Percentiles rank a stretch among this genome's conserved stretches.
These are phyloP conservation scores for Aspergillus kassunensis DNA, from an alignment of 495 filamentous ascomycete genomes.

Conservation along the genomic window DNA sequence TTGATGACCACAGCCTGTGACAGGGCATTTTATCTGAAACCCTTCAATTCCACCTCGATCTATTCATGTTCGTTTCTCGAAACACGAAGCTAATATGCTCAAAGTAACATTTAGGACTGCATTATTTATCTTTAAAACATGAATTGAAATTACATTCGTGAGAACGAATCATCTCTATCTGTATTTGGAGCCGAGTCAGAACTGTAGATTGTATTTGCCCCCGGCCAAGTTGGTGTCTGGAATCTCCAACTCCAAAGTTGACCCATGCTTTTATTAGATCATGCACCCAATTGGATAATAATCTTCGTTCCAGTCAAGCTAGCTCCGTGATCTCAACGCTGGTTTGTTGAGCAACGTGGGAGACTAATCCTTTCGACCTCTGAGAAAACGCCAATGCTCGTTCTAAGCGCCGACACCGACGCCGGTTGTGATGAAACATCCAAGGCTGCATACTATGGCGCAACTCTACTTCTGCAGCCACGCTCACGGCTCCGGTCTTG, in stretches of 20 bases:
- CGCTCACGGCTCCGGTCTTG: conserved; percentile 7
- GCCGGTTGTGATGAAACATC: conserved; percentile 23
- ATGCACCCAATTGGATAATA: too few species aligned
- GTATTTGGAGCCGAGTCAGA: background rate
- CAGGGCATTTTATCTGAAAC: conserved; percentile 69
- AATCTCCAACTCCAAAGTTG: too few species aligned
- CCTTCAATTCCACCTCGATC: background rate
- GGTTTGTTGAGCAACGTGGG: conserved; percentile 15
- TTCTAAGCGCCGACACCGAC: conserved; percentile 17
- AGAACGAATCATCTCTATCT: background rate
- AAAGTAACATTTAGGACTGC: background rate
- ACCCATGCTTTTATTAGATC: too few species aligned
- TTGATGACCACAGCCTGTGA: conserved; percentile 93
- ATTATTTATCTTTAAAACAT: too few species aligned
- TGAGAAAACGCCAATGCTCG: conserved; percentile 11
- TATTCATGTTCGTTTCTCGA: background rate
- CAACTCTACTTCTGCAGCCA: conserved; percentile 4
- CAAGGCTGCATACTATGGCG: conserved; percentile 14
- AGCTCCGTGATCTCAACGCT: conserved; percentile 13
- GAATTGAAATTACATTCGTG: too few species aligned
- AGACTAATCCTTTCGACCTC: conserved; percentile 4
- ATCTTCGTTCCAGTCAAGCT: too few species aligned
- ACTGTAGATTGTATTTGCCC: too few species aligned
- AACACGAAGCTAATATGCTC: conserved; percentile 1
- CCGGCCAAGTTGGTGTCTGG: too few species aligned